Evolutionary conservation across 2,329 filamentous ascomycete species (phyloP).

Genomic region (Pseudocercospora fuligena): DNA sequence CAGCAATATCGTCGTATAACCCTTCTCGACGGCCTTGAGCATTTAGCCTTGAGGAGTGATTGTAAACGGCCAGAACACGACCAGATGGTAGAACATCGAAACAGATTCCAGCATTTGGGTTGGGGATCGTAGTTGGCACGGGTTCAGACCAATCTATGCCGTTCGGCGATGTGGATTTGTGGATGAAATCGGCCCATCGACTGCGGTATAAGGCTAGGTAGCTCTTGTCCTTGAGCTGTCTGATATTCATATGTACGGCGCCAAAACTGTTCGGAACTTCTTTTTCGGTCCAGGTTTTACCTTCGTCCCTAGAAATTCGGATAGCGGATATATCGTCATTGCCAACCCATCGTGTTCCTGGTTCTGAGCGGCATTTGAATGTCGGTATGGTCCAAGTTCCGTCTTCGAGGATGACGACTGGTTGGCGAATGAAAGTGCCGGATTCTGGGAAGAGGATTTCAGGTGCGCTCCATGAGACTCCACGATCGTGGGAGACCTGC

Average conservation of each 20-base stretch:
- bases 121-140: slow-evolving; percentile 14
- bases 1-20: slow-evolving; percentile 26
- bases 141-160: slow-evolving; percentile 26
- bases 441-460: slow-evolving; percentile 21
- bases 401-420: slow-evolving; percentile 20
- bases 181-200: slow-evolving; percentile 20
- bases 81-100: slow-evolving; percentile 24
- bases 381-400: slow-evolving; percentile 25
- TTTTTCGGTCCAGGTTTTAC: slow-evolving; percentile 22
- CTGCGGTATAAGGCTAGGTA: slow-evolving; percentile 19
- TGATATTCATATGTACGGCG: slow-evolving; percentile 27
- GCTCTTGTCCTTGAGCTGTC: slow-evolving; percentile 14
- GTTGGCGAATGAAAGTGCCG: slow-evolving; percentile 27
- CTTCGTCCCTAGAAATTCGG: slow-evolving; percentile 22
- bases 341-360: slow-evolving; percentile 25
- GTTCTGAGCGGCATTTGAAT: slow-evolving; percentile 26
- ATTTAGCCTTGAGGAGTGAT: slow-evolving; percentile 13
- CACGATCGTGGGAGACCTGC: slow-evolving; percentile 20
- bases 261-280: slow-evolving; percentile 27
- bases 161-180: slow-evolving; percentile 18
- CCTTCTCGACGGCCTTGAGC: slow-evolving; percentile 22
- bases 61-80: slow-evolving; percentile 14
- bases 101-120: slow-evolving; percentile 27
- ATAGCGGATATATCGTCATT: slow-evolving; percentile 28
- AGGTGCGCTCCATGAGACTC: slow-evolving; percentile 16